Evolutionary conservation across 768 basidiomycete species (phyloP).

Genomic region (Filobasidium floriforme): DNA sequence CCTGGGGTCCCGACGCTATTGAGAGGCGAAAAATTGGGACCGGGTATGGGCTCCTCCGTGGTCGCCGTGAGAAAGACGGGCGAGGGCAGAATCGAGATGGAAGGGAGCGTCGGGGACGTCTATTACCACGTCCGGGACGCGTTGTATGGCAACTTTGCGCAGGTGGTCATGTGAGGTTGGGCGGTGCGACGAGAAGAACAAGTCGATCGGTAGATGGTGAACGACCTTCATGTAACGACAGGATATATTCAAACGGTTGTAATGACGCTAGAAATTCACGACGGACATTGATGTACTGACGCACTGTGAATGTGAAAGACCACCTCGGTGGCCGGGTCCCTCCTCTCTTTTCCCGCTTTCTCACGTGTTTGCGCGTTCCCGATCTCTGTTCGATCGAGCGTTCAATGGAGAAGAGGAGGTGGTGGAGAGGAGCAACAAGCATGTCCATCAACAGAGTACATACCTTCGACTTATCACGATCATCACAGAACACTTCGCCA

Average conservation of each 20-base stretch:
- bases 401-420: neutral
- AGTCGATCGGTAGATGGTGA: neutral
- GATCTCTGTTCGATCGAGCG: constrained; percentile 7
- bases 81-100: constrained; percentile 75
- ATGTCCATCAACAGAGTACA: neutral
- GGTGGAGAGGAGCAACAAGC: neutral
- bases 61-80: constrained; percentile 85
- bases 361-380: constrained; percentile 5
- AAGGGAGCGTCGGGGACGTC: constrained; percentile 77
- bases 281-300: no score
- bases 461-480: neutral
- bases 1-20: constrained; percentile 45
- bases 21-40: constrained; percentile 54
- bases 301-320: neutral
- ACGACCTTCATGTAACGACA: neutral
- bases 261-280: no score
- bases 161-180: constrained; percentile 53
- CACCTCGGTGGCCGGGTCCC: neutral
- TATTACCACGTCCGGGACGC: constrained; percentile 84
- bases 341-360: neutral
- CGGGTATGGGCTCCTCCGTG: constrained; percentile 31
- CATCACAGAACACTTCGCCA: no score
- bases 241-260: no score
- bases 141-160: constrained; percentile 83
- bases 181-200: neutral